A percentile compares a stretch with the other conserved stretches of the same genome.
phyloP scores from a whole-genome alignment of 257 asterid genomes.

The Eucommia ulmoides region DNA sequence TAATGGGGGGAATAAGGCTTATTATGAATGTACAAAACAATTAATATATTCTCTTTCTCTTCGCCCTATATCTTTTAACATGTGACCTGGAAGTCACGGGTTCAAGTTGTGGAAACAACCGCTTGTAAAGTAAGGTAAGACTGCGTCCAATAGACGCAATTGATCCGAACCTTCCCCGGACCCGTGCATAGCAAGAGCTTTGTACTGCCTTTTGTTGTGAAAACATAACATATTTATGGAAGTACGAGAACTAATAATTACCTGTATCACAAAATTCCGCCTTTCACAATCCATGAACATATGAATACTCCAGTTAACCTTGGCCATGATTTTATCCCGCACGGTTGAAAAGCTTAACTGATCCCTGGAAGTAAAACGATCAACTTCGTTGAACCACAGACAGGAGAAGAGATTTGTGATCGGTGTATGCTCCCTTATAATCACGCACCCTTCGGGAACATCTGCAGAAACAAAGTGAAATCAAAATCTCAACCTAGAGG shows the following conservation, averaged over 20 bases:
- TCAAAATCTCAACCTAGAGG: slow-evolving; percentile 6
- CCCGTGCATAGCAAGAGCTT: too few species aligned
- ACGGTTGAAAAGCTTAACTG: slow-evolving; percentile 95
- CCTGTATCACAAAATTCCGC: slow-evolving; percentile 89
- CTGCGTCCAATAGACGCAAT: neutral
- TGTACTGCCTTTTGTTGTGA: neutral
- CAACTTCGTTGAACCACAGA: slow-evolving; percentile 97
- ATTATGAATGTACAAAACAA: too few species aligned
- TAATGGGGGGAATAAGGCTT: too few species aligned
- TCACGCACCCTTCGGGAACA: slow-evolving; percentile 98
- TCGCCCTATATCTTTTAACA: neutral
- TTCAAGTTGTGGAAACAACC: neutral
- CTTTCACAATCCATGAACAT: slow-evolving; percentile 97
- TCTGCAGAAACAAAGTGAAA: slow-evolving; percentile 40
- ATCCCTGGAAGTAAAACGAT: slow-evolving; percentile 88
- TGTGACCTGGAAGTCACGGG: neutral
- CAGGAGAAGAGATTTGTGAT: slow-evolving; percentile 89
- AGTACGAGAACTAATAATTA: slow-evolving; percentile 6
- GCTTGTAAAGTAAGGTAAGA: neutral
- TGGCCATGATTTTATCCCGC: slow-evolving; percentile 63
- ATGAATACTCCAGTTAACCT: slow-evolving; percentile 57
- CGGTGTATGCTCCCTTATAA: slow-evolving; percentile 78
- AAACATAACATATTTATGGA: neutral
- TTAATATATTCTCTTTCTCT: too few species aligned
- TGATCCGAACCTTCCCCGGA: neutral